Conservation (phyloP, 2,329 filamentous ascomycete species). For the Aspergillus ochraceus region DNA sequence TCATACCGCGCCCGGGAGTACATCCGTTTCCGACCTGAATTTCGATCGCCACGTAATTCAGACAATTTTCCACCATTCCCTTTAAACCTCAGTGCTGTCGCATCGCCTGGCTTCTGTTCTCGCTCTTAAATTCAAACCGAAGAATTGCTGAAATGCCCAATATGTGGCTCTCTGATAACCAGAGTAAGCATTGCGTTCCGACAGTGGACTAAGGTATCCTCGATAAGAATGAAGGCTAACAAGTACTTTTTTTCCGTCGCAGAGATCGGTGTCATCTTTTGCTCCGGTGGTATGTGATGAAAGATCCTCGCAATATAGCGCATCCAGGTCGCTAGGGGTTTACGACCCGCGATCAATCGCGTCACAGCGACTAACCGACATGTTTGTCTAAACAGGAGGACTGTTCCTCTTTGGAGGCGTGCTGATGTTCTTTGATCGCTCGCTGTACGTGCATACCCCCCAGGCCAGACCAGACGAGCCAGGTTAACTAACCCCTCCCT, state of each 20-base stretch:
- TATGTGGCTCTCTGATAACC: slow-evolving; percentile 94
- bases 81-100: neutral
- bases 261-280: slow-evolving; percentile 98
- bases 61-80: neutral
- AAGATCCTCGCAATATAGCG: neutral
- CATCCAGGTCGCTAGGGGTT: neutral
- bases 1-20: neutral
- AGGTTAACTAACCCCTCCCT: slow-evolving; percentile 8
- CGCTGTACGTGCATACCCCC: slow-evolving; percentile 65
- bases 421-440: slow-evolving; percentile 95
- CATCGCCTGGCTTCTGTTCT: neutral
- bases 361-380: slow-evolving; percentile 16
- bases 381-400: slow-evolving; percentile 61
- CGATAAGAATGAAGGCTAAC: slow-evolving; percentile 21
- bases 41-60: neutral
- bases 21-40: neutral
- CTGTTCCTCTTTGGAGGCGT: slow-evolving; percentile 95
- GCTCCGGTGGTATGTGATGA: slow-evolving; percentile 80
- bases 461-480: neutral
- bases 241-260: slow-evolving; percentile 9
- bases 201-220: neutral
- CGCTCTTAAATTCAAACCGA: neutral
- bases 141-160: slow-evolving; percentile 64
- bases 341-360: neutral
- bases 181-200: slow-evolving; percentile 65